These are phyloP conservation scores for Arthroderma uncinatum DNA, from an alignment of 2,329 filamentous ascomycete genomes.

Conservation along the genomic window DNA sequence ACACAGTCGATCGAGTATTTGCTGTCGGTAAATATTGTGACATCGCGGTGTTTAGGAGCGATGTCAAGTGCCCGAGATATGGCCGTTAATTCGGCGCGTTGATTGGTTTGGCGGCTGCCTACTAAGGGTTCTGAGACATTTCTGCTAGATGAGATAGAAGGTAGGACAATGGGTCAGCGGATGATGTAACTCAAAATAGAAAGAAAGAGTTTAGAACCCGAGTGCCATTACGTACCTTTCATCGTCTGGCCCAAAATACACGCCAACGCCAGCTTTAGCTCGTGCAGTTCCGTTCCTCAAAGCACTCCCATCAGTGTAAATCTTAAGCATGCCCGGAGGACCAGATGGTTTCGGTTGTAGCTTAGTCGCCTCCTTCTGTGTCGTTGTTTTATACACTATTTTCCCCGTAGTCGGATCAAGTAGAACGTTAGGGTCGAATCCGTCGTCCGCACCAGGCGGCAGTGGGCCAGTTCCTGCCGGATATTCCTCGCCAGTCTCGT, in stretches of 20 bases:
- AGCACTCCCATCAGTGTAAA: conserved; percentile 55
- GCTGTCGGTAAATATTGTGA: conserved; percentile 79
- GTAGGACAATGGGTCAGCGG: conserved; percentile 19
- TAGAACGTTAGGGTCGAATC: conserved; percentile 49
- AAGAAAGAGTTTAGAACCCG: conserved; percentile 7
- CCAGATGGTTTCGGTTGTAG: conserved; percentile 28
- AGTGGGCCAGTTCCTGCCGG: conserved; percentile 47
- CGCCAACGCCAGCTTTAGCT: conserved; percentile 51
- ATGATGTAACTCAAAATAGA: conserved; percentile 7
- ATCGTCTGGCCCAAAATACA: conserved; percentile 53
- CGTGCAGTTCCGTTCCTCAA: conserved; percentile 46
- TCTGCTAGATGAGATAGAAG: conserved; percentile 30
- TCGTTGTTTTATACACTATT: conserved; percentile 45
- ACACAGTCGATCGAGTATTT: conserved; percentile 84
- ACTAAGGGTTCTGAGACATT: conserved; percentile 66
- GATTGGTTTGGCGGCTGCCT: conserved; percentile 75
- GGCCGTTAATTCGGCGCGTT: conserved; percentile 87
- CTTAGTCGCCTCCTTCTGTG: conserved; percentile 41
- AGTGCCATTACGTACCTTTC: conserved; percentile 35
- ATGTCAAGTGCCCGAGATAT: conserved; percentile 73
- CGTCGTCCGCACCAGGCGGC: conserved; percentile 46
- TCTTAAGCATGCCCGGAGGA: conserved; percentile 43
- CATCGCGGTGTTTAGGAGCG: conserved; percentile 53
- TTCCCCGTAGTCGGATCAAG: conserved; percentile 45
- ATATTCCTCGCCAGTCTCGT: conserved; percentile 35